Evolutionary conservation across 2,329 filamentous ascomycete genomes (phyloP), one percentile per base, ranked within the genome.

Genomic region (Nannizziopsis arthrosporioides): DNA sequence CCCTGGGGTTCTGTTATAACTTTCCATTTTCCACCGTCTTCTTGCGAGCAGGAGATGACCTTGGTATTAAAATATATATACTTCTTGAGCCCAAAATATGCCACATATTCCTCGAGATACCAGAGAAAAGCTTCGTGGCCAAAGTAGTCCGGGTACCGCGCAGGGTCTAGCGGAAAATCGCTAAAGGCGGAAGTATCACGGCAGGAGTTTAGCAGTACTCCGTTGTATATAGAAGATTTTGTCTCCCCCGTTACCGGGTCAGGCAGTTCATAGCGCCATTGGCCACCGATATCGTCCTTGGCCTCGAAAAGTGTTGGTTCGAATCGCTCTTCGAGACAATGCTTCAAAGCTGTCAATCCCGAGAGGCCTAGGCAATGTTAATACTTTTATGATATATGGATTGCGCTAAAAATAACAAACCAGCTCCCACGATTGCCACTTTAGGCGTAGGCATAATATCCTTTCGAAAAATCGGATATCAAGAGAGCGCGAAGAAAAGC

Each of bases 161-260:
- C 59, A 8, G 64, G 64, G 47, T 70, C 66, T 15, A 68, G 56
- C 2, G 65, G 67, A 49, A 68, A 69, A 50, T 69, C 65, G 35
- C 59, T 65, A 53, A 66, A 66, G 42, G 57, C 57, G n/a, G 65
- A 59, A 1, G 63, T 64, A 43, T 66, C 62, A 42, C 66, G 62
- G 49, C 59, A 66, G 4, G 63, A 66, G 54, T 67, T 69, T 19
- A 65, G 53, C 17, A 66, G 55, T 5, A 63, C 58, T 35, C 65
- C 61, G 27, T 63, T 56, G 55, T 68, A 65, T 8, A 68, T 63
- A 22, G 59, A 61, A 2, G 62, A 64, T 31, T 55, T 52, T 32
- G 63, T 44, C 47, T 64, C 42, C 27, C 56, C 51, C 46, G 51
- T 56, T 14, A 53, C 17, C 2, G 56, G 48, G 43, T 58, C 55